Conservation (phyloP, 2,329 filamentous ascomycete genomes). For the Beauveria asiatica region DNA sequence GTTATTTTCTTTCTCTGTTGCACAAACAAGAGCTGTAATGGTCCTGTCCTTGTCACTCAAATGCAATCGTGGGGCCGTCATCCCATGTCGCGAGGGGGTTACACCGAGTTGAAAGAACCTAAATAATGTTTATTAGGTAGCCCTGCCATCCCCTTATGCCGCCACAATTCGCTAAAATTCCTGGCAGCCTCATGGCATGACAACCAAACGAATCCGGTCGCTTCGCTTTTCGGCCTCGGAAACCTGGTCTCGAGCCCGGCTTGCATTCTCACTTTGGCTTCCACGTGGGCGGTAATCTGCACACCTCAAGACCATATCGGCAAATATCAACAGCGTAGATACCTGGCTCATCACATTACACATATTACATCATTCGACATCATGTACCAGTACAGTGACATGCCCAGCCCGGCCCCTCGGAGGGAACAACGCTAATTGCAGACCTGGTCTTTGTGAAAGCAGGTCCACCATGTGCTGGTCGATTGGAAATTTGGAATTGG, state of each 20-base stretch:
- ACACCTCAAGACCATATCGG: too few species aligned
- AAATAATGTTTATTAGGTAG: too few species aligned
- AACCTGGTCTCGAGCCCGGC: too few species aligned
- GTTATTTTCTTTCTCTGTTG: background rate
- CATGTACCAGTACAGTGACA: background rate
- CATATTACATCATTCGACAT: background rate
- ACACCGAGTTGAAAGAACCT: background rate
- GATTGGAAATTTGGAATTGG: background rate
- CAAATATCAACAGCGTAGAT: background rate
- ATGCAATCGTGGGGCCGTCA: background rate
- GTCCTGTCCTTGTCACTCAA: background rate
- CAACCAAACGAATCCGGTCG: background rate
- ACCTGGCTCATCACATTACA: background rate
- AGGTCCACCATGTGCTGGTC: background rate
- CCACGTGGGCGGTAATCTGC: background rate
- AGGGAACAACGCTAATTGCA: background rate
- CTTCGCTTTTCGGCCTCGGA: background rate
- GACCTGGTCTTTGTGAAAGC: background rate
- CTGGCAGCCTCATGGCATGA: background rate
- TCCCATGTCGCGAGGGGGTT: background rate
- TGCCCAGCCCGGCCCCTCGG: background rate
- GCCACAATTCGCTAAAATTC: background rate
- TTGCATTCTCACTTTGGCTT: background rate
- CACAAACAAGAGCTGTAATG: background rate
- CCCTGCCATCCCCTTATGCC: slow-evolving; percentile 1